Evolutionary conservation across 148 eudicot species (phyloP).

Genomic region (Tetragonia tetragonoides): DNA sequence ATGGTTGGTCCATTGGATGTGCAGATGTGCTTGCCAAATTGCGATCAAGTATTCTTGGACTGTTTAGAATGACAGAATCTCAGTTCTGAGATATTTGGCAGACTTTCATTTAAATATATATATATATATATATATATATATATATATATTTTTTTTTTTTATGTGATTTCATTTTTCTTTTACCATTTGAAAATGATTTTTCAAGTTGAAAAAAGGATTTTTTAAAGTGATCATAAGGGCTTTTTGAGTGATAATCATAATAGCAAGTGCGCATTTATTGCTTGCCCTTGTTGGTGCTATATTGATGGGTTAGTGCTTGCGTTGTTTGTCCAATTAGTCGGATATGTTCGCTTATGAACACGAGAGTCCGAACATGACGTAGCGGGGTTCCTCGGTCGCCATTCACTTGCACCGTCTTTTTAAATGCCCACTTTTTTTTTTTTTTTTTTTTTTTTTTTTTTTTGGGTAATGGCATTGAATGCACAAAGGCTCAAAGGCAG

Average conservation of each 20-base stretch:
- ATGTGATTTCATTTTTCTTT: neutral
- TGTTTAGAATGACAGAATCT: constrained; percentile 19
- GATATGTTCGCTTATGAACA: too few relatives aligned
- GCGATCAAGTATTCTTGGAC: constrained; percentile 17
- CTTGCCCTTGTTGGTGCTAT: neutral
- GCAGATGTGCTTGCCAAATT: neutral
- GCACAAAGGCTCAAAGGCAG: constrained; percentile 13
- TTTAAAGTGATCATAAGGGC: neutral
- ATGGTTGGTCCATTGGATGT: constrained; percentile 4
- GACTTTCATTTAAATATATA: neutral
- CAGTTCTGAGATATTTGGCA: constrained; percentile 18
- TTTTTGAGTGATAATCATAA: neutral
- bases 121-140: too few relatives aligned
- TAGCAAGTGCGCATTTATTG: constrained; percentile 26
- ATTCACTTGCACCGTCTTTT: too few relatives aligned
- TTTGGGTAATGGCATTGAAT: constrained; percentile 11
- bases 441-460: neutral
- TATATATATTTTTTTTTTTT: neutral
- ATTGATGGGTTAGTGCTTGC: too few relatives aligned
- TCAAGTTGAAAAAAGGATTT: neutral
- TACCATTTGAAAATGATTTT: constrained; percentile 1
- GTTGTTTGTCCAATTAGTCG: too few relatives aligned
- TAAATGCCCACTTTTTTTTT: too few relatives aligned
- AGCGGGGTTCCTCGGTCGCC: too few relatives aligned
- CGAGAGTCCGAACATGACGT: too few relatives aligned